Evolutionary conservation across 2,329 filamentous ascomycete species (phyloP).

Genomic region (Cryphonectria nitschkei): DNA sequence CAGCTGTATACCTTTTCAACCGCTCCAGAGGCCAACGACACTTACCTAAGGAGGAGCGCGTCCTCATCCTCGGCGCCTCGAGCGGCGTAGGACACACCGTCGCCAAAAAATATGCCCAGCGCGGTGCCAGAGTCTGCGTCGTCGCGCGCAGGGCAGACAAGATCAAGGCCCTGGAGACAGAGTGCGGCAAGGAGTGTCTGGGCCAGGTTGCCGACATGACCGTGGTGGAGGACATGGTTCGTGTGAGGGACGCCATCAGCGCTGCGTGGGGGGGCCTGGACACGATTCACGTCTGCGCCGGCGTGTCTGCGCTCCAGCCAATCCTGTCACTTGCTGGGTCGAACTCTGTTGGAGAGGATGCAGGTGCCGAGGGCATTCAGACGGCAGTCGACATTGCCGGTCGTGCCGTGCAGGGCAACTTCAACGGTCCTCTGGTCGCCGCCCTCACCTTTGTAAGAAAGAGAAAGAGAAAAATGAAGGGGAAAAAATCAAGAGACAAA

Average conservation of each 20-base stretch:
- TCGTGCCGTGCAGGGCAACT: constrained; percentile 37
- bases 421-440: constrained; percentile 38
- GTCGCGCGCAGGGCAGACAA: constrained; percentile 37
- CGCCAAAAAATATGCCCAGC: constrained; percentile 36
- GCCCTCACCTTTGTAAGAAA: constrained; percentile 35
- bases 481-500: no score
- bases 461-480: no score
- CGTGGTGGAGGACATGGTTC: constrained; percentile 35
- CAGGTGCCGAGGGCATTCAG: constrained; percentile 32
- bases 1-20: not conserved
- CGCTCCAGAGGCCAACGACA: constrained; percentile 12
- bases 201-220: constrained; percentile 37
- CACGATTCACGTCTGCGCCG: constrained; percentile 39
- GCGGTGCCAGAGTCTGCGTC: constrained; percentile 37
- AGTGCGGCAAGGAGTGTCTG: constrained; percentile 36
- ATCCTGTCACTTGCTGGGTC: constrained; percentile 37
- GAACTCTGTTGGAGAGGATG: constrained; percentile 30
- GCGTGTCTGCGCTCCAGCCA: constrained; percentile 41
- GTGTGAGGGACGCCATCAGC: constrained; percentile 33
- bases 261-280: constrained; percentile 38
- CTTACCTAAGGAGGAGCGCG: constrained; percentile 33
- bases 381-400: constrained; percentile 33
- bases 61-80: constrained; percentile 40
- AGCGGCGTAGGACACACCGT: constrained; percentile 39
- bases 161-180: constrained; percentile 33